Percentiles rank a stretch among this genome's conserved stretches.
Conservation (phyloP, 2,329 filamentous ascomycete genomes). For the Phialemoniopsis sp. region DNA sequence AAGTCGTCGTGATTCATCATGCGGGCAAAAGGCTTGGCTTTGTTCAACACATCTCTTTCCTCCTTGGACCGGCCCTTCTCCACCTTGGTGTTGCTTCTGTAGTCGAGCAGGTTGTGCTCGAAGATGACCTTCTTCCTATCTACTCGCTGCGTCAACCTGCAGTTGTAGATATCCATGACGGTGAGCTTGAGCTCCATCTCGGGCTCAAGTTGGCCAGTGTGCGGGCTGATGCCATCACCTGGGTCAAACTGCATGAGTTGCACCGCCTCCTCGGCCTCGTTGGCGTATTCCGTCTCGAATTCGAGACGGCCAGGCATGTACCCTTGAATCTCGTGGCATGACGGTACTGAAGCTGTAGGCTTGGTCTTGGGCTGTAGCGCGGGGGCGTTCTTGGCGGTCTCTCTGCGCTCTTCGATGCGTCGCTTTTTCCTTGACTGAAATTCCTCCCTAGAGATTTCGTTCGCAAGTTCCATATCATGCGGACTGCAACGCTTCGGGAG, state of each 20-base stretch:
- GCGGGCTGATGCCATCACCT: slow-evolving; percentile 83
- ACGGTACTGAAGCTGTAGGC: slow-evolving; percentile 89
- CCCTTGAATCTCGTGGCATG: slow-evolving; percentile 96
- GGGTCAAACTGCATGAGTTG: slow-evolving; percentile 98
- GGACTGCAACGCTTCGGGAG: slow-evolving; percentile 84
- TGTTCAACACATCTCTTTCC: slow-evolving; percentile 85
- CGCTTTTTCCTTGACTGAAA: slow-evolving; percentile 92
- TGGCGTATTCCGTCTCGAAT: slow-evolving; percentile 96
- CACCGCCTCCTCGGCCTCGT: slow-evolving; percentile 96
- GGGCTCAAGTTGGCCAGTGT: slow-evolving; percentile 81
- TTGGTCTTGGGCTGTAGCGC: slow-evolving; percentile 89
- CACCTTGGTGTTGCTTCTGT: slow-evolving; percentile 80
- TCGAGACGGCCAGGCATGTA: slow-evolving; percentile 98
- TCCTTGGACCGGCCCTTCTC: slow-evolving; percentile 98
- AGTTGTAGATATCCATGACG: slow-evolving; percentile 98
- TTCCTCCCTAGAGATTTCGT: slow-evolving; percentile 80
- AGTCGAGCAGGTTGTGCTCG: slow-evolving; percentile 89
- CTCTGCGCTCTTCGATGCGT: slow-evolving; percentile 86
- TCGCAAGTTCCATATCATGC: slow-evolving; percentile 71
- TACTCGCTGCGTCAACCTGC: slow-evolving; percentile 80
- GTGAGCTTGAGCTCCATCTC: slow-evolving; percentile 98
- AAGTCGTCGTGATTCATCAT: slow-evolving; percentile 97
- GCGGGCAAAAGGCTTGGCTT: slow-evolving; percentile 90
- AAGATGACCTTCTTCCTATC: slow-evolving; percentile 97
- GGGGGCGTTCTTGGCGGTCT: slow-evolving; percentile 78